These are phyloP conservation scores for Leishmania gerbilli DNA, from an alignment of 208 protist species.

Conservation along the genomic window DNA sequence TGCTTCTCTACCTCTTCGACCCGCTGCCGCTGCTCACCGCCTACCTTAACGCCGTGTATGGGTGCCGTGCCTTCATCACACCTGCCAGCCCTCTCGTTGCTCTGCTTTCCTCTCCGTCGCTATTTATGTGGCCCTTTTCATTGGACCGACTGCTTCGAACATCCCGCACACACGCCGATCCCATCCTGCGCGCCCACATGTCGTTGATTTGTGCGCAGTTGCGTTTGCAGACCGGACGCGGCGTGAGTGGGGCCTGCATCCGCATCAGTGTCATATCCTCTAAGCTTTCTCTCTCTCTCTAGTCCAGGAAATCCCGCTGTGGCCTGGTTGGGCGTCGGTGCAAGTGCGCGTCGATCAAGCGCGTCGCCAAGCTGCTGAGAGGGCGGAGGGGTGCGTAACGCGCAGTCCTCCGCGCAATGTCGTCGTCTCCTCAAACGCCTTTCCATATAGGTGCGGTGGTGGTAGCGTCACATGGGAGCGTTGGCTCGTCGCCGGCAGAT, in stretches of 20 bases:
- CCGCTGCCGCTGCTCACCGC: not conserved
- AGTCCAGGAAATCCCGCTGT: no score
- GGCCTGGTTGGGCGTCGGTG: not conserved
- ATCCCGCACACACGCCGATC: not conserved
- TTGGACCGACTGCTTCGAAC: not conserved
- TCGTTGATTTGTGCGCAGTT: not conserved
- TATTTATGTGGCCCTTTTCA: not conserved
- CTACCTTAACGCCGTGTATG: not conserved
- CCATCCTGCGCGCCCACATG: not conserved
- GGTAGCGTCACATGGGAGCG: not conserved
- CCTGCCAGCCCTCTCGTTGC: not conserved
- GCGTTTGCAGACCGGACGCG: not conserved
- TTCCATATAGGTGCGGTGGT: slow-evolving; percentile 9
- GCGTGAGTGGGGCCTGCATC: not conserved
- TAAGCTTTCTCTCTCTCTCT: not conserved
- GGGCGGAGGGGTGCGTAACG: not conserved
- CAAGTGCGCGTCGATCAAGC: not conserved
- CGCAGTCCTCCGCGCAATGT: not conserved
- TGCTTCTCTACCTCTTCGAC: not conserved
- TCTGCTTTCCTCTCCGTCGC: not conserved
- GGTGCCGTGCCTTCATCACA: not conserved
- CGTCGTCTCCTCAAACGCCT: not conserved
- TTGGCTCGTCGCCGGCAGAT: not conserved
- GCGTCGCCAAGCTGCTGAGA: not conserved
- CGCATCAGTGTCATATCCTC: not conserved